phyloP scores from a whole-genome alignment of 2,329 filamentous ascomycete species.

The Lizonia empirigonia region DNA sequence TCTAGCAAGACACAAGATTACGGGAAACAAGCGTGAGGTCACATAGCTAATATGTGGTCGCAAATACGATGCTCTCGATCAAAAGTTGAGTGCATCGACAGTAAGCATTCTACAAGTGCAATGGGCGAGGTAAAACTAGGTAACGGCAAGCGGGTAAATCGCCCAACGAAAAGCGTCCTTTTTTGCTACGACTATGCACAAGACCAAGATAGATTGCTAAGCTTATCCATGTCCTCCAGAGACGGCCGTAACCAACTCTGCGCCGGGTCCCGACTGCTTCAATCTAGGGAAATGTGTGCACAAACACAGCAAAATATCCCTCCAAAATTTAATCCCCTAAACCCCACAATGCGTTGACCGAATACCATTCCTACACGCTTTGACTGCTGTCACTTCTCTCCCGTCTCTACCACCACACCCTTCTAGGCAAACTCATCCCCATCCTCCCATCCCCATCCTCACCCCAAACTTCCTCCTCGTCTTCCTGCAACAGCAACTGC shows the following conservation, averaged over 20 bases:
- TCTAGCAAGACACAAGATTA: too few relatives aligned
- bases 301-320: too few relatives aligned
- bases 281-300: too few relatives aligned
- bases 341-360: too few relatives aligned
- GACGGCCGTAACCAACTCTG: too few relatives aligned
- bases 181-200: neutral
- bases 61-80: neutral
- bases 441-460: constrained; percentile 23
- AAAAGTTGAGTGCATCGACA: constrained; percentile 2
- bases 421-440: constrained; percentile 31
- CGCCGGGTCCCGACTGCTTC: too few relatives aligned
- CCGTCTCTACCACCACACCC: too few relatives aligned
- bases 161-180: neutral
- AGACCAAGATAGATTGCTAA: constrained; percentile 2
- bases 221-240: neutral
- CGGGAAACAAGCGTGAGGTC: too few relatives aligned
- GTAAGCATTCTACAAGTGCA: neutral
- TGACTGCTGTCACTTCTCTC: too few relatives aligned
- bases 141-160: neutral
- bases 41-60: too few relatives aligned
- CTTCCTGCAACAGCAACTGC: constrained; percentile 29
- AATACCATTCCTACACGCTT: too few relatives aligned
- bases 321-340: too few relatives aligned
- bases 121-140: neutral
- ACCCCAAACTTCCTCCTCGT: constrained; percentile 17